phyloP scores from a whole-genome alignment of 192 early-diverging fungal species.

The Podila clonocystis region DNA sequence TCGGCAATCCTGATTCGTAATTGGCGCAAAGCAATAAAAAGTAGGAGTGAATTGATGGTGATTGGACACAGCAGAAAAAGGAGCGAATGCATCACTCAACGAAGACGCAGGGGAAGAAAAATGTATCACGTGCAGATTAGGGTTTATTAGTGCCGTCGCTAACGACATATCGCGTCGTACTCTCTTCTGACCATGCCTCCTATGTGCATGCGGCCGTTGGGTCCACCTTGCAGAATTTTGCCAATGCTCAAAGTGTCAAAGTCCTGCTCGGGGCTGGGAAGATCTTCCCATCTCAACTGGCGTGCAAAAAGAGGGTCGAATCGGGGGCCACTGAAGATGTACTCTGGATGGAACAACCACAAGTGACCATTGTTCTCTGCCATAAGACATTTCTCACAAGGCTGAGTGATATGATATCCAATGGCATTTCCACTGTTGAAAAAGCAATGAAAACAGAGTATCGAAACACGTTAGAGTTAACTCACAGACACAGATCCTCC shows the following conservation, averaged over 20 bases:
- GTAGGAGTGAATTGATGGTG: no score
- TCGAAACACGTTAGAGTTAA: neutral
- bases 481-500: neutral
- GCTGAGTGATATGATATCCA: slow-evolving; percentile 81
- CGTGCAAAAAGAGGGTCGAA: slow-evolving; percentile 4
- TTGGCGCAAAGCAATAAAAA: no score
- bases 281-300: slow-evolving; percentile 29
- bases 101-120: neutral
- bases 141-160: neutral
- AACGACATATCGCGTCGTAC: slow-evolving; percentile 36
- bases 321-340: slow-evolving; percentile 52
- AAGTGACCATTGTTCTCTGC: slow-evolving; percentile 95
- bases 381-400: slow-evolving; percentile 84
- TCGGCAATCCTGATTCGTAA: no score
- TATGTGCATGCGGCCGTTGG: slow-evolving; percentile 2
- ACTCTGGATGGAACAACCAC: slow-evolving; percentile 90
- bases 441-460: neutral
- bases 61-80: no score
- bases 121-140: neutral
- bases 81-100: no score
- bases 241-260: slow-evolving; percentile 28
- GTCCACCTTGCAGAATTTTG: slow-evolving; percentile 14
- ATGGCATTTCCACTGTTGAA: slow-evolving; percentile 72
- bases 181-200: slow-evolving; percentile 47
- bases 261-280: slow-evolving; percentile 33